These are phyloP conservation scores for Erodium trifolium DNA, from an alignment of 441 rosid genomes.

Conservation along the genomic window DNA sequence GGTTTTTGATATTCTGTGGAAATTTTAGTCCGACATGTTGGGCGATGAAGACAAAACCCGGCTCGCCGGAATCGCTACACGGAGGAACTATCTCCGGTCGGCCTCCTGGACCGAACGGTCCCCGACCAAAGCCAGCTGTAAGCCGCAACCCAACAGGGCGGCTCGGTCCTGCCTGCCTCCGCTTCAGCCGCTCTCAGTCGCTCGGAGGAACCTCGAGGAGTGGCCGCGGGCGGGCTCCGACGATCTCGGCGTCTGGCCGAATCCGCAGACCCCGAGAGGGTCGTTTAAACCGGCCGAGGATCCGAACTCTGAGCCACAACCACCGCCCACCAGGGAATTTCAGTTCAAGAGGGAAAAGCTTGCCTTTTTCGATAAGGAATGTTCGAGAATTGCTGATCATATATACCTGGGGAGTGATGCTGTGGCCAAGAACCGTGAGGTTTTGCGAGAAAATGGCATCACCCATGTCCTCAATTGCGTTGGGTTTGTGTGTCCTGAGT, in stretches of 20 bases:
- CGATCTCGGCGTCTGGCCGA: constrained; percentile 79
- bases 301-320: constrained; percentile 18
- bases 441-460: constrained; percentile 54
- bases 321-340: constrained; percentile 37
- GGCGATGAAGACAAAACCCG: constrained; percentile 38
- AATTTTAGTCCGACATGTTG: constrained; percentile 29
- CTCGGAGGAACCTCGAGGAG: constrained; percentile 47
- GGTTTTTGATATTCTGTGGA: too few relatives aligned
- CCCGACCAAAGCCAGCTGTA: constrained; percentile 36
- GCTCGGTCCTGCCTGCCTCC: constrained; percentile 56
- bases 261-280: constrained; percentile 63
- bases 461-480: constrained; percentile 72
- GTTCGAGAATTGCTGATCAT: constrained; percentile 63
- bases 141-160: constrained; percentile 32
- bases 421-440: constrained; percentile 56
- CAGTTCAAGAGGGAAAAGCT: constrained; percentile 59
- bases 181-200: constrained; percentile 55
- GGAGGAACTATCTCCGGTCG: constrained; percentile 48
- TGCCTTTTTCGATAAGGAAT: constrained; percentile 68
- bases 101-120: constrained; percentile 63
- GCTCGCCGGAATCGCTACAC: constrained; percentile 25
- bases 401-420: constrained; percentile 65
- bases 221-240: constrained; percentile 75
- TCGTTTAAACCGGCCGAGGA: constrained; percentile 15
- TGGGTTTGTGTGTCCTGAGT: constrained; percentile 72